Evolutionary conservation across 192 early-diverging fungal species (phyloP).

Genomic region (Glomus cerebriforme): DNA sequence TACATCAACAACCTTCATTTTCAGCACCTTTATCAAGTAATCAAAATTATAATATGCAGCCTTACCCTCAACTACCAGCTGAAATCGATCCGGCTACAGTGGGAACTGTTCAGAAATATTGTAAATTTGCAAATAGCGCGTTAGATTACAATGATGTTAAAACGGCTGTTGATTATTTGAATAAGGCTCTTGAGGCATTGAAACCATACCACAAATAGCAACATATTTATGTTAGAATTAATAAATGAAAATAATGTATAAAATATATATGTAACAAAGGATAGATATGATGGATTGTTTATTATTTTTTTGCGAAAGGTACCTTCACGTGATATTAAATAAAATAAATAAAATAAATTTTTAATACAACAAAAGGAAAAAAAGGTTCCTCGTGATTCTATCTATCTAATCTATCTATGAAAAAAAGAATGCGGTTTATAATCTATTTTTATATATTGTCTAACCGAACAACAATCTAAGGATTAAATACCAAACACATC

Average conservation of each 20-base stretch:
- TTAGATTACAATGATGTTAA: slow-evolving; percentile 92
- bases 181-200: slow-evolving; percentile 60
- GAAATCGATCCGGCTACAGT: slow-evolving; percentile 56
- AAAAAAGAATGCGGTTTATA: no score
- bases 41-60: slow-evolving; percentile 4
- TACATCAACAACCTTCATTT: slow-evolving; percentile 35
- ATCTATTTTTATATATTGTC: neutral
- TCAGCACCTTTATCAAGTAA: slow-evolving; percentile 4
- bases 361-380: neutral
- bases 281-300: neutral
- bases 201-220: slow-evolving; percentile 12
- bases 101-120: slow-evolving; percentile 79
- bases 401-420: neutral
- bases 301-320: no score
- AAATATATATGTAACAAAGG: neutral
- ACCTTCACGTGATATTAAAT: no score
- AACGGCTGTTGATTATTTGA: slow-evolving; percentile 78
- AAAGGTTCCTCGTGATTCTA: neutral
- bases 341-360: no score
- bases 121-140: slow-evolving; percentile 92
- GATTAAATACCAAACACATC: slow-evolving; percentile 72
- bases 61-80: slow-evolving; percentile 8
- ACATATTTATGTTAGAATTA: neutral
- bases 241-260: neutral
- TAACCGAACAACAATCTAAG: slow-evolving; percentile 62